A percentile compares a stretch with the other conserved stretches of the same genome.
Conservation (phyloP, 169 alveolate species). For the Besnoitia besnoiti region DNA sequence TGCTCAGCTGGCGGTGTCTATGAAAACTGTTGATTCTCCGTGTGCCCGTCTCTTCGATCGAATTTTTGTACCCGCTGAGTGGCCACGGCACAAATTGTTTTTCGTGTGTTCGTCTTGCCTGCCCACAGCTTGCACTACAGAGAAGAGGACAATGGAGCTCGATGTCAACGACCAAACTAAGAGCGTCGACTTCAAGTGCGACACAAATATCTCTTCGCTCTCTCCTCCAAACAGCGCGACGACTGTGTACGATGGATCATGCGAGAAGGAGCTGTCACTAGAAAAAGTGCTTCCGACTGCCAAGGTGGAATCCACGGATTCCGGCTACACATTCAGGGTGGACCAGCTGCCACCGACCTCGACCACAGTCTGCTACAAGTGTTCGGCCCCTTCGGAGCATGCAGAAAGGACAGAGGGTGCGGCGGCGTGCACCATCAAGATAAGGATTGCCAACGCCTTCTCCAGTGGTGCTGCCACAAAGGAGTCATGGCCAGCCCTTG, state of each 20-base stretch:
- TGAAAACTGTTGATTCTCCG: not conserved
- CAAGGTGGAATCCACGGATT: not conserved
- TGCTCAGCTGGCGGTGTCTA: not conserved
- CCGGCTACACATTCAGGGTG: not conserved
- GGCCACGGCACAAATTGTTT: not conserved
- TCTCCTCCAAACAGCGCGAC: not conserved
- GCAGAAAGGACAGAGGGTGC: not conserved
- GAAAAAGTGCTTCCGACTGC: not conserved
- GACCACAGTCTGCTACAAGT: not conserved
- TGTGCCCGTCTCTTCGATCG: not conserved
- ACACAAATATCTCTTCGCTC: not conserved
- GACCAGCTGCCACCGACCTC: not conserved
- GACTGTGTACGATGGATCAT: not conserved
- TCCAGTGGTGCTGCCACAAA: not conserved
- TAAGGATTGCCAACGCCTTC: not conserved
- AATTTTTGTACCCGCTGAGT: not conserved
- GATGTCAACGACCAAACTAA: not conserved
- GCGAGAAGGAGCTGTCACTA: not conserved
- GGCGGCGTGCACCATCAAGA: not conserved
- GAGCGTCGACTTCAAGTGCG: not conserved
- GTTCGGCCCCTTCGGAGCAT: not conserved
- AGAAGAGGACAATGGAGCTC: not conserved
- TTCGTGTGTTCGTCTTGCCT: not conserved
- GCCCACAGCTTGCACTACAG: not conserved
- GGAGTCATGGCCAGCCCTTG: not conserved